Conservation (phyloP, 2,329 filamentous ascomycete genomes). For the Tolypocladium sp. region DNA sequence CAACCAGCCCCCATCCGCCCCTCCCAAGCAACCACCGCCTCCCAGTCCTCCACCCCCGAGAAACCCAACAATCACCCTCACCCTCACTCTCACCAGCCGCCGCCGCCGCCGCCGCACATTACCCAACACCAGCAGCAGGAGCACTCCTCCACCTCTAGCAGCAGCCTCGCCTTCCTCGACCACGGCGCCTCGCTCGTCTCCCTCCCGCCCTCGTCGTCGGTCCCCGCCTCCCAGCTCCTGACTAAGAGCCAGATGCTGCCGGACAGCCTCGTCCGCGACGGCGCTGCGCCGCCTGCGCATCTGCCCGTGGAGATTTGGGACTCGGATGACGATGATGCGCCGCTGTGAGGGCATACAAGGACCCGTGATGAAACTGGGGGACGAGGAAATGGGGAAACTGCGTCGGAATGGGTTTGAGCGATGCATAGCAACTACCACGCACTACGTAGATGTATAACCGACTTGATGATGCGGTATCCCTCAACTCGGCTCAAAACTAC, state of each 20-base stretch:
- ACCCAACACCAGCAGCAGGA: conserved; percentile 5
- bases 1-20: conserved; percentile 7
- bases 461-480: neutral
- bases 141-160: conserved; percentile 11
- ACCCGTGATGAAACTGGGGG: neutral
- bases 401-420: neutral
- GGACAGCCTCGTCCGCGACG: conserved; percentile 32
- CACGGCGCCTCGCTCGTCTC: conserved; percentile 9
- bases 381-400: neutral
- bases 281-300: conserved; percentile 17
- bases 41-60: conserved; percentile 23
- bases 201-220: conserved; percentile 6
- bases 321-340: conserved; percentile 21
- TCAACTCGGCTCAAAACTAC: neutral
- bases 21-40: conserved; percentile 28
- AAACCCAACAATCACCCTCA: conserved; percentile 5
- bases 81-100: neutral
- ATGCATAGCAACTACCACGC: neutral
- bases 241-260: conserved; percentile 45
- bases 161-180: conserved; percentile 17
- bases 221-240: conserved; percentile 35
- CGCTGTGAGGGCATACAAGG: conserved; percentile 4
- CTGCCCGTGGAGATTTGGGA: conserved; percentile 26
- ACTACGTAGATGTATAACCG: neutral
- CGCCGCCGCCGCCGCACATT: neutral